Evolutionary conservation across 1,139 yeast genomes (phyloP).

Genomic region (Yamadazyma membranifaciens): DNA sequence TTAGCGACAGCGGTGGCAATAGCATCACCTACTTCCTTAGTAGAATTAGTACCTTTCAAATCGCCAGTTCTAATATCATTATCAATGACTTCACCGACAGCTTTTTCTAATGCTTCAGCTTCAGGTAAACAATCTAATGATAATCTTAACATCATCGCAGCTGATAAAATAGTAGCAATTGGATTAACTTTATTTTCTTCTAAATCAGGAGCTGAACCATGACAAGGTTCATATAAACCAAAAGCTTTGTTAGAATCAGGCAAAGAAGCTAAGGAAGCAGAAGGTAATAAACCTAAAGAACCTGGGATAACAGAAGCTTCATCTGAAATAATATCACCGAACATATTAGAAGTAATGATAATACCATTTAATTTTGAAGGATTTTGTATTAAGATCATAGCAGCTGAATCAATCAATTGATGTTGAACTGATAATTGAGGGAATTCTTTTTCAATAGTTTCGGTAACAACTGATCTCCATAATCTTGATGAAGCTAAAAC

Average conservation of each 20-base stretch:
- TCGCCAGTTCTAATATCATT: constrained; percentile 88
- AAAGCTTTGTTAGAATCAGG: constrained; percentile 94
- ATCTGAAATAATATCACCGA: constrained; percentile 96
- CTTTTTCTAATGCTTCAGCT: constrained; percentile 86
- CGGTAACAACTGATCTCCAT: constrained; percentile 92
- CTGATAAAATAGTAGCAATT: constrained; percentile 88
- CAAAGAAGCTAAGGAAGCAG: constrained; percentile 92
- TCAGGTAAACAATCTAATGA: constrained; percentile 79
- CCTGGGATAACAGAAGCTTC: constrained; percentile 99
- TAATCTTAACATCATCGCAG: constrained; percentile 94
- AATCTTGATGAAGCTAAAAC: constrained; percentile 93
- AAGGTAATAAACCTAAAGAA: constrained; percentile 89
- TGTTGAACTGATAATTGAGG: constrained; percentile 84
- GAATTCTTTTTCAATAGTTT: constrained; percentile 80
- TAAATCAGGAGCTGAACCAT: constrained; percentile 97
- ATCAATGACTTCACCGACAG: constrained; percentile 81
- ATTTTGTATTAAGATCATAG: constrained; percentile 90
- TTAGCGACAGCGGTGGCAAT: constrained; percentile 69
- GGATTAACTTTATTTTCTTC: constrained; percentile 89
- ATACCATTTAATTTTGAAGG: constrained; percentile 92
- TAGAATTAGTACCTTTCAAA: constrained; percentile 74
- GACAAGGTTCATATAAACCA: constrained; percentile 97
- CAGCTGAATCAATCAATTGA: constrained; percentile 97
- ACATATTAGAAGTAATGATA: constrained; percentile 91
- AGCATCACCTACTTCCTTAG: constrained; percentile 93